Percentiles rank a stretch among this genome's conserved stretches.
phyloP scores from a whole-genome alignment of 495 filamentous ascomycete genomes.

The Lasiosphaeriaceae sp. region DNA sequence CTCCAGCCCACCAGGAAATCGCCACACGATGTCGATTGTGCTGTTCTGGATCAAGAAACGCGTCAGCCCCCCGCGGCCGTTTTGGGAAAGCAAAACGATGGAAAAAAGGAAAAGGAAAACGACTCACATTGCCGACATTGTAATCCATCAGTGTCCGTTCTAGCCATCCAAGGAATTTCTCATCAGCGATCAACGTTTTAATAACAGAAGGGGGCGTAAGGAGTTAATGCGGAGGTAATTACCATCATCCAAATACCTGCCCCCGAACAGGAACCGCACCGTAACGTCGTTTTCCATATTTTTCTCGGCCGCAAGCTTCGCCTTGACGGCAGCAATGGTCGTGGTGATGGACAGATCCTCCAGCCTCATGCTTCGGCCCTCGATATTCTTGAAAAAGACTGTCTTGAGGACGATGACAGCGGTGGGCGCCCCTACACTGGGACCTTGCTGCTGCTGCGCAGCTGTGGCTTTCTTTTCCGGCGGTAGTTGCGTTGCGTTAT shows the following conservation, averaged over 20 bases:
- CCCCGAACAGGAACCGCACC: background rate
- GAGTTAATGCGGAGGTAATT: no score
- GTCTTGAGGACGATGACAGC: background rate
- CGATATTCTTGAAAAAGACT: background rate
- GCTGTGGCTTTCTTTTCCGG: background rate
- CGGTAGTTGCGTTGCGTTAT: background rate
- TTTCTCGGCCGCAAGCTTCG: background rate
- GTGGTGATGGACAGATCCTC: background rate
- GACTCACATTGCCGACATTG: background rate
- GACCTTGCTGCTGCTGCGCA: background rate
- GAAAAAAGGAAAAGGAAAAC: background rate
- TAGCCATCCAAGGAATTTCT: background rate
- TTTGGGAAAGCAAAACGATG: background rate
- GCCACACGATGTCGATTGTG: background rate
- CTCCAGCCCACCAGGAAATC: background rate
- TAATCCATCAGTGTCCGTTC: background rate
- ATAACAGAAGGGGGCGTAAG: background rate
- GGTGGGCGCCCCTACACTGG: background rate
- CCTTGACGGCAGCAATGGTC: background rate
- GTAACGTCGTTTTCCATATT: background rate
- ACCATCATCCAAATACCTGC: background rate
- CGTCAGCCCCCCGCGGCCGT: background rate
- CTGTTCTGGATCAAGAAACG: background rate
- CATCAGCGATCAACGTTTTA: background rate
- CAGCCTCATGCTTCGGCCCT: background rate